Conservation (phyloP, 2,329 filamentous ascomycete genomes). For the Xenoacremonium recifei region DNA sequence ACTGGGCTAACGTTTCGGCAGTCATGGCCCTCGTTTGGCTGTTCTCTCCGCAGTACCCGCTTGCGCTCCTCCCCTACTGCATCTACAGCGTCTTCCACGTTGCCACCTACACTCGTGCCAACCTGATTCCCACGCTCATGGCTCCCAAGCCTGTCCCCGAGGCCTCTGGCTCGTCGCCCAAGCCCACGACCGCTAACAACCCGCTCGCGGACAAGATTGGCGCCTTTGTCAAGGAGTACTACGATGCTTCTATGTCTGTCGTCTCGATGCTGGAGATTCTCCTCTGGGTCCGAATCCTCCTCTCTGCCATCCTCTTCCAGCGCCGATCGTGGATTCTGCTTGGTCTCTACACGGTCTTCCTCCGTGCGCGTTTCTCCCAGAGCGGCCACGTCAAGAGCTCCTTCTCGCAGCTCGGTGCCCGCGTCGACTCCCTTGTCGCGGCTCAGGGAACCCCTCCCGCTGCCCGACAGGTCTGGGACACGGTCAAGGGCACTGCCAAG, state of each 20-base stretch:
- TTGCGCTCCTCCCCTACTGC: conserved; percentile 89
- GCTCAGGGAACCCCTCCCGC: conserved; percentile 84
- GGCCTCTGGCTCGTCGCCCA: conserved; percentile 57
- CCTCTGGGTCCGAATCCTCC: conserved; percentile 79
- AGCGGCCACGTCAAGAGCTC: conserved; percentile 89
- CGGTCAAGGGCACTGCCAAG: conserved; percentile 68
- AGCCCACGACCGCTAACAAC: conserved; percentile 42
- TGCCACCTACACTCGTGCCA: conserved; percentile 91
- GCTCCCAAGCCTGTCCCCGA: conserved; percentile 58
- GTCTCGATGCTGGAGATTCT: conserved; percentile 86
- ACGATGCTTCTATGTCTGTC: conserved; percentile 91
- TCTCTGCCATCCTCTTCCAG: conserved; percentile 83
- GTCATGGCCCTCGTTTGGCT: conserved; percentile 96
- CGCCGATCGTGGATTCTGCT: conserved; percentile 89
- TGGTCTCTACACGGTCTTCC: conserved; percentile 82
- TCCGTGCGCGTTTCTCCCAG: conserved; percentile 86
- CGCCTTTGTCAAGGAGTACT: conserved; percentile 95
- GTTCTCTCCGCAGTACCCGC: conserved; percentile 80
- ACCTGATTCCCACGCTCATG: conserved; percentile 83
- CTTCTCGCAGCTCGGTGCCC: conserved; percentile 68
- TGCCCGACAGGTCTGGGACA: conserved; percentile 77
- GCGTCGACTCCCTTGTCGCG: conserved; percentile 77
- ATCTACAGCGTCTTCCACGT: conserved; percentile 99
- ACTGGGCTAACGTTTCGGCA: conserved; percentile 36
- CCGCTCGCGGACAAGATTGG: conserved; percentile 81